These are phyloP conservation scores for Trichoderma brevicompactum DNA, from an alignment of 2,329 filamentous ascomycete species.

Conservation along the genomic window DNA sequence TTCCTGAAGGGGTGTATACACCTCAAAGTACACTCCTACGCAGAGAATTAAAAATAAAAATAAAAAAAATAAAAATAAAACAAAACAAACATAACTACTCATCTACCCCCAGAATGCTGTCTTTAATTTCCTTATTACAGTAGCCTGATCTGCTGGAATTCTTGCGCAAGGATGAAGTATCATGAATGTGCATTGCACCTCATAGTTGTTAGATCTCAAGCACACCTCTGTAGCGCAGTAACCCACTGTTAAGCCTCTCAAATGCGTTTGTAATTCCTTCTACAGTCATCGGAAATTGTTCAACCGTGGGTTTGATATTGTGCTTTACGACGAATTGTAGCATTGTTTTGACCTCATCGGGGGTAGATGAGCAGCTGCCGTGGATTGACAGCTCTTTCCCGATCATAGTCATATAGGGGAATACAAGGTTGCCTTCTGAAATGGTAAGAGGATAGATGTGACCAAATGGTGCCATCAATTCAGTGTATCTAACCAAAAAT, in stretches of 20 bases:
- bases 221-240: neutral
- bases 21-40: too few relatives aligned
- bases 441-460: conserved; percentile 11
- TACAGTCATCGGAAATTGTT: neutral
- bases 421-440: neutral
- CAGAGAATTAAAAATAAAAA: too few relatives aligned
- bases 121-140: neutral
- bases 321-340: conserved; percentile 1
- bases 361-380: neutral
- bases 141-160: neutral
- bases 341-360: conserved; percentile 2
- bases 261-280: neutral
- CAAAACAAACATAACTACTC: too few relatives aligned
- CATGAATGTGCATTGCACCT: too few relatives aligned
- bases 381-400: neutral
- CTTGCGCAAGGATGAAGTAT: too few relatives aligned
- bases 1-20: too few relatives aligned
- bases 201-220: neutral
- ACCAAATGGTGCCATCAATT: conserved; percentile 6
- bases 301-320: neutral
- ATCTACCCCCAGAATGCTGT: neutral
- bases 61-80: too few relatives aligned
- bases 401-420: conserved; percentile 1
- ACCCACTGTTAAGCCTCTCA: neutral
- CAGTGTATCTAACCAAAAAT: neutral